A percentile compares a stretch with the other conserved stretches of the same genome.
Evolutionary conservation across 768 basidiomycete genomes (phyloP).

Genomic region (Scleroderma bovista): DNA sequence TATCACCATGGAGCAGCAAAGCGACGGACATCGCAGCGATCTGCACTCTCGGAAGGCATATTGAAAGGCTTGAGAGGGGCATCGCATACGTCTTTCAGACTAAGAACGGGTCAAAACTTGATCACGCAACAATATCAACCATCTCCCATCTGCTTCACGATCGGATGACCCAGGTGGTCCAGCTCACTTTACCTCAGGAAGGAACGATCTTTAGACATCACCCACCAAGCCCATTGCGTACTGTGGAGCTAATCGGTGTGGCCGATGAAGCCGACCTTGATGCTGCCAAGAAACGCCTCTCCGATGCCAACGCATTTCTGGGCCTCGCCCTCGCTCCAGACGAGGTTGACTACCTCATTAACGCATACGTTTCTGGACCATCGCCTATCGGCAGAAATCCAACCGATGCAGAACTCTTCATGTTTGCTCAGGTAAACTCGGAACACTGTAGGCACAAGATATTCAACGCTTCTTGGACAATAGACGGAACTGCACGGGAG

Average conservation of each 20-base stretch:
- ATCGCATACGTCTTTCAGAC: conserved; percentile 59
- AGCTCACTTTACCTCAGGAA: conserved; percentile 53
- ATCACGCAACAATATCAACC: conserved; percentile 40
- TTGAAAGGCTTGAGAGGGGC: conserved; percentile 87
- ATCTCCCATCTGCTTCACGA: conserved; percentile 81
- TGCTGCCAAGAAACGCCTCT: conserved; percentile 58
- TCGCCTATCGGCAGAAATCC: conserved; percentile 74
- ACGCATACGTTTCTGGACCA: conserved; percentile 75
- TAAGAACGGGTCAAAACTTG: conserved; percentile 34
- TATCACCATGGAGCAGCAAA: conserved; percentile 99
- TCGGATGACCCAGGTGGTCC: conserved; percentile 90
- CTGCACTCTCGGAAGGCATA: conserved; percentile 68
- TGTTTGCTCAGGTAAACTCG: conserved; percentile 99
- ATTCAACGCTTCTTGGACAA: conserved; percentile 95
- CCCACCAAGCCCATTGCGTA: conserved; percentile 60
- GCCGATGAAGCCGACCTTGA: conserved; percentile 17
- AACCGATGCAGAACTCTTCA: conserved; percentile 97
- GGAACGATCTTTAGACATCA: conserved; percentile 54
- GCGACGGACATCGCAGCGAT: conserved; percentile 91
- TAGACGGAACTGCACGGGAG: conserved; percentile 63
- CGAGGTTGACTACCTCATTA: conserved; percentile 89
- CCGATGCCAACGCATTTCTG: conserved; percentile 72
- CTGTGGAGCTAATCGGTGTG: conserved; percentile 51
- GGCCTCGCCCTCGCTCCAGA: conserved; percentile 87
- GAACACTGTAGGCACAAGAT: conserved; percentile 99